Evolutionary conservation across 2,329 filamentous ascomycete species (phyloP), one percentile per base, ranked within the genome.

Genomic region (Fusarium begoniae): DNA sequence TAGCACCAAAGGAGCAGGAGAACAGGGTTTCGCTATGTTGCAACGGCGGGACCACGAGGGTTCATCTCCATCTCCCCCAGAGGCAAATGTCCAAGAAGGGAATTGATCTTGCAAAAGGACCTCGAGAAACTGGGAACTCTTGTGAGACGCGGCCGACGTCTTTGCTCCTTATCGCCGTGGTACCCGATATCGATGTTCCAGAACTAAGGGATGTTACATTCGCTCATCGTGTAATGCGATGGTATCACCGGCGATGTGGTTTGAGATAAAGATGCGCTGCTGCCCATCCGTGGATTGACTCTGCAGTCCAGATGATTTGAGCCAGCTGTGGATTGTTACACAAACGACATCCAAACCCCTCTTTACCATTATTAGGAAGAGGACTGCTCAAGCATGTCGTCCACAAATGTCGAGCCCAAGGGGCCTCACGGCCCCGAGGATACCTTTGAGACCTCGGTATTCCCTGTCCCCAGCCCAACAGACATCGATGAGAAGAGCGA

Each of bases 401-500:
- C 60, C 53, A 50, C 28, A 18, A 53, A 40, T 18, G 37, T 22
- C 15, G 66, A 70, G 45, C 26, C 41, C 66, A 69, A 69, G 50
- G 58, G 67, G 57, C 66, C 51, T 59, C 56, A 32, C 8, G 51
- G 66, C 22, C 66, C 59, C 37, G 50, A 66, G 8, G 51, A 57
- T 18, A 41, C 28, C 28, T n/a, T 68, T 6, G 66, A 70, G 44
- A 51, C 66, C 26, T 64, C 66, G 17, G 58, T 79, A 54, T 71
- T 79, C 45, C 56, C 77, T 15, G 73, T 58, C 9, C 40, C 66
- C 9, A 70, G 68, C 56, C 40, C 58, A 13, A 65, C 71, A 1
- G 43, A 41, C 20, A 8, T 65, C 44, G 69, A 76, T 13, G 74
- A 76, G 66, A 76, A 76, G 59, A 50, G 40, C 14, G 15, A 38